Evolutionary conservation across 2,329 filamentous ascomycete genomes (phyloP).

Genomic region (Talaromyces sp.): DNA sequence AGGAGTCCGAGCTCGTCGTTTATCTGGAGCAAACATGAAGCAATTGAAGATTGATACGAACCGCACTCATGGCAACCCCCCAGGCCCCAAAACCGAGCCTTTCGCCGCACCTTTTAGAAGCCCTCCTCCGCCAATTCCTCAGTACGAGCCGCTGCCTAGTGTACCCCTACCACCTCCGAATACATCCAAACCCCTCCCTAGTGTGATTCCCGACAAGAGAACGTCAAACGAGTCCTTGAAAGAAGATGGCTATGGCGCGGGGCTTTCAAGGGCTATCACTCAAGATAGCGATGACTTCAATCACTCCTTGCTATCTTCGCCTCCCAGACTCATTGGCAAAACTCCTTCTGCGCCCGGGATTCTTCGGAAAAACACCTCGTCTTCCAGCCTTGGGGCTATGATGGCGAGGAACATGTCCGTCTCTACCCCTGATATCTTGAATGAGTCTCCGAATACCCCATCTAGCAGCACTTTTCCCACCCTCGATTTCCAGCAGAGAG

Average conservation of each 20-base stretch:
- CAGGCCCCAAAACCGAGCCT: slow-evolving; percentile 23
- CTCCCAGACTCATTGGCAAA: slow-evolving; percentile 33
- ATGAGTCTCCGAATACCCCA: slow-evolving; percentile 70
- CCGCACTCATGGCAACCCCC: slow-evolving; percentile 23
- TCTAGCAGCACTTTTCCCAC: slow-evolving; percentile 63
- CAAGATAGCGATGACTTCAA: slow-evolving; percentile 38
- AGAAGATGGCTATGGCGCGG: slow-evolving; percentile 38
- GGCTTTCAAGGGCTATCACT: slow-evolving; percentile 40
- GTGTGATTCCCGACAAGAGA: slow-evolving; percentile 23
- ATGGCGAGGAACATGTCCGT: slow-evolving; percentile 70
- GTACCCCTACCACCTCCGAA: slow-evolving; percentile 15
- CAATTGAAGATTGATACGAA: slow-evolving; percentile 85
- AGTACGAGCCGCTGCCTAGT: slow-evolving; percentile 23
- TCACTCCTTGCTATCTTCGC: slow-evolving; percentile 28
- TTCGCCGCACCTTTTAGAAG: slow-evolving; percentile 20
- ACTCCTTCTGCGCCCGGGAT: slow-evolving; percentile 36
- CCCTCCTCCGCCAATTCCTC: slow-evolving; percentile 25
- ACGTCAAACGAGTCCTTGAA: slow-evolving; percentile 31
- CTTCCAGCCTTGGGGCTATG: slow-evolving; percentile 65
- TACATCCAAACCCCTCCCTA: slow-evolving; percentile 17
- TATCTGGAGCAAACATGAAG: slow-evolving; percentile 75
- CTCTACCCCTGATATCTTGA: slow-evolving; percentile 56
- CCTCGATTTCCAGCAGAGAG: slow-evolving; percentile 40
- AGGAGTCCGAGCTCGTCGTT: slow-evolving; percentile 67
- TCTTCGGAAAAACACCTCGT: slow-evolving; percentile 65